Conservation (phyloP, 2,329 filamentous ascomycete genomes). For the Moelleriella libera region DNA sequence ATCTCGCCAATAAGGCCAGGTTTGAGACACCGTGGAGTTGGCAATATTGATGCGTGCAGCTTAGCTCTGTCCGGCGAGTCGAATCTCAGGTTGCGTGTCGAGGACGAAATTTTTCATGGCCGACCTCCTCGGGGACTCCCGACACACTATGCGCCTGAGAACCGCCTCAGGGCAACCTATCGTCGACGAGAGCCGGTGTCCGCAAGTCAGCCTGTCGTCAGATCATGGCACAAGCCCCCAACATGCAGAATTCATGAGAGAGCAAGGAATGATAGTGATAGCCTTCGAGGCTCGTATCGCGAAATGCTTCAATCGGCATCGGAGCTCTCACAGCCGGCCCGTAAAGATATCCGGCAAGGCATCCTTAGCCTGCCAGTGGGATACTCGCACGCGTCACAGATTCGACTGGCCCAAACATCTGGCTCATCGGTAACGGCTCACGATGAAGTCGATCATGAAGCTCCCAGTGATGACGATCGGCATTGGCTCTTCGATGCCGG, state of each 20-base stretch:
- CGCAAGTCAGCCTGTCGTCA: not conserved
- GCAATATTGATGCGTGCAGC: too few species aligned
- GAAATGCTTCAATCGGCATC: not conserved
- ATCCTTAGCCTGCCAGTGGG: not conserved
- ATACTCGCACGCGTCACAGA: slow-evolving; percentile 1
- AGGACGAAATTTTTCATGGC: too few species aligned
- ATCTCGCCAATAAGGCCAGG: not conserved
- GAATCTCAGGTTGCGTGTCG: too few species aligned
- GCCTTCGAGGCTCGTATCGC: not conserved
- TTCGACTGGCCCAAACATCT: not conserved
- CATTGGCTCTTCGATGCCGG: too few species aligned
- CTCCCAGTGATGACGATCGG: not conserved
- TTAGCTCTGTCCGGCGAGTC: too few species aligned
- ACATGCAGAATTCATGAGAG: too few species aligned
- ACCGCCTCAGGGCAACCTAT: not conserved
- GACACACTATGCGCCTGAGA: not conserved
- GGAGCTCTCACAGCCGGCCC: not conserved
- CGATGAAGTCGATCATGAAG: not conserved
- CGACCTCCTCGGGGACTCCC: too few species aligned
- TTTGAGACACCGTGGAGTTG: not conserved
- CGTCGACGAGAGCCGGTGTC: not conserved
- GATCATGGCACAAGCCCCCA: not conserved
- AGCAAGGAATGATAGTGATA: not conserved
- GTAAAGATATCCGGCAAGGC: not conserved
- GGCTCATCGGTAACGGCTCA: too few species aligned